Base-by-base conservation (phyloP, 108 stramenopile species). In the Asterionellopsis glacialis region DNA sequence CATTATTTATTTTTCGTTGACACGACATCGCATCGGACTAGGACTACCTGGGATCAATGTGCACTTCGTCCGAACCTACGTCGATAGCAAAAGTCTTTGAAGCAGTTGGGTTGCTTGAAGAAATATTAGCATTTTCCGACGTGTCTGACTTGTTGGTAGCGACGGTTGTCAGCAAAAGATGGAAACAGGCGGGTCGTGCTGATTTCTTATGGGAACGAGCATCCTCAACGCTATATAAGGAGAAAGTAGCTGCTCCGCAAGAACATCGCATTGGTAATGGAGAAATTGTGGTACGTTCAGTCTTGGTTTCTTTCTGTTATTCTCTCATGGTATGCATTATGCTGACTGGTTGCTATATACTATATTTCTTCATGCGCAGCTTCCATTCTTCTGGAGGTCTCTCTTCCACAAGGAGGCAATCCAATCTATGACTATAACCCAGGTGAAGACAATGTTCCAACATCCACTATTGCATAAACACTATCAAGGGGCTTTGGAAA, bases 41-140 rank as follows among this genome's bases (percentile, higher is more conserved):
- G n/a, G n/a, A n/a, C n/a, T n/a, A n/a, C n/a, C n/a, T n/a, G n/a
- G n/a, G 33, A 33, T 7, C 33, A 33, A 33, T 33, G 33, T 33
- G n/a, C n/a, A n/a, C 33, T 33, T 7, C 33, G 2, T 33, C 5
- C 33, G 33, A 33, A 7, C 33, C 33, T 48, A 21, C 47, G 1
- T 48, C 47, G 9, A 48, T 5, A 9, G 21, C 47, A 19, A 22
- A 22, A 4, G 64, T 70, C 13, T 72, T 72, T 41, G 28, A 65
- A 22, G 45, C 59, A 11, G 59, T 60, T 26, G 71, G 71, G n/a
- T 9, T 72, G 0, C 23, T 72, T 39, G 71, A 72, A 51, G 23
- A 42, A 19, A 55, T 72, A 38, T 48, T 72, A 0, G 43, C 59
- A 10, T 72, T 38, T 42, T 41, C 40, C 19, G 55, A 59, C 14